A percentile compares a stretch with the other conserved stretches of the same genome.
Conservation (phyloP, 345 rosid genomes). For the Melaleuca quinquenervia region DNA sequence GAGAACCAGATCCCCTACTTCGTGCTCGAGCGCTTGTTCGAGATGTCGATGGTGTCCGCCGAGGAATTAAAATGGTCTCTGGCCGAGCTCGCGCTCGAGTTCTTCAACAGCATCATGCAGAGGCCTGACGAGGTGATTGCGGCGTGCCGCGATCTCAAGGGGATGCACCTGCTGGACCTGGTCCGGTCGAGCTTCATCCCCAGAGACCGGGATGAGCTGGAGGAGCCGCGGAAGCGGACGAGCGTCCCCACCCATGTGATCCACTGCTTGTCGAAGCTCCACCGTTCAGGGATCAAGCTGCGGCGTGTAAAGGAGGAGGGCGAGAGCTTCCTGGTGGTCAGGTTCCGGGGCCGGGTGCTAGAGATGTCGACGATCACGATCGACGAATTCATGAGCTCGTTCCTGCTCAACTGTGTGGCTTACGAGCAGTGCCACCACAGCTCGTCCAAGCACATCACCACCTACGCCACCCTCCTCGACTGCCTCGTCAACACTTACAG, state of each 20-base stretch:
- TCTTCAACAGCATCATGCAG: conserved; percentile 46
- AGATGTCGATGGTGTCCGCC: conserved; percentile 19
- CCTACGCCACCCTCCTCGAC: conserved; percentile 62
- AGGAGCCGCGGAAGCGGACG: not conserved
- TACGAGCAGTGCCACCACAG: conserved; percentile 66
- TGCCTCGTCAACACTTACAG: conserved; percentile 39
- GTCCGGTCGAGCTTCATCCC: conserved; percentile 42
- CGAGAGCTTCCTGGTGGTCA: conserved; percentile 47
- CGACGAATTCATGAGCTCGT: conserved; percentile 65
- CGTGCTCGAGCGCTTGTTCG: conserved; percentile 46
- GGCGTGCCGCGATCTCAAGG: conserved; percentile 10
- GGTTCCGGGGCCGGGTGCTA: conserved; percentile 41
- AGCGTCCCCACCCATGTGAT: conserved; percentile 25
- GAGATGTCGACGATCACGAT: conserved; percentile 62
- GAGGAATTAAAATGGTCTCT: conserved; percentile 21
- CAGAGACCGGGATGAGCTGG: conserved; percentile 1
- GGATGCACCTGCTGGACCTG: conserved; percentile 64
- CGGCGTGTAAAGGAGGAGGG: conserved; percentile 10
- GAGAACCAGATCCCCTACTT: conserved; percentile 69
- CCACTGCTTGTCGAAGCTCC: conserved; percentile 56
- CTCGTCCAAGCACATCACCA: conserved; percentile 51
- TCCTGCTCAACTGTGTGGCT: conserved; percentile 62
- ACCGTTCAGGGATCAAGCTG: conserved; percentile 39
- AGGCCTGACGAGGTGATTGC: conserved; percentile 24
- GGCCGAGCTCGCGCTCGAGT: conserved; percentile 35